Conservation (phyloP, 805 yeast genomes). For the Candida odintsovae region DNA sequence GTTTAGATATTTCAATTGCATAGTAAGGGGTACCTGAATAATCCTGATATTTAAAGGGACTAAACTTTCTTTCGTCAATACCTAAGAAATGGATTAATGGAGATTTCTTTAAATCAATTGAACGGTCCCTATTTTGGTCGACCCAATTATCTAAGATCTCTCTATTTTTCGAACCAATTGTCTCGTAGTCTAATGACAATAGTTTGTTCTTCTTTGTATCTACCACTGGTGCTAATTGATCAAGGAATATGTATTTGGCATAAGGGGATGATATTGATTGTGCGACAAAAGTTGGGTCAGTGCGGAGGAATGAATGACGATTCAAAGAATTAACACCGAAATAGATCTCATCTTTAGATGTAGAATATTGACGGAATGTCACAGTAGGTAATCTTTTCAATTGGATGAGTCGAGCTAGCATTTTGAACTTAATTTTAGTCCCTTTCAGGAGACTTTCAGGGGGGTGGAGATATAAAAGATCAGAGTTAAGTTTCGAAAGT, state of each 20-base stretch:
- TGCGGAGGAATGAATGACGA: conserved; percentile 51
- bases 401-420: not conserved
- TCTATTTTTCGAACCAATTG: conserved; percentile 12
- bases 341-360: conserved; percentile 22
- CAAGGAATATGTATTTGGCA: conserved; percentile 36
- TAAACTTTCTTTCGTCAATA: conserved; percentile 30
- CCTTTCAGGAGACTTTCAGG: not conserved
- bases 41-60: conserved; percentile 38
- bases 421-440: not conserved
- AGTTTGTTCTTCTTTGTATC: conserved; percentile 7
- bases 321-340: conserved; percentile 48
- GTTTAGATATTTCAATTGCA: conserved; percentile 50
- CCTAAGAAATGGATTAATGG: conserved; percentile 35
- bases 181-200: conserved; percentile 10
- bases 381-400: not conserved
- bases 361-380: not conserved
- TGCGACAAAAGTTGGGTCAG: conserved; percentile 41
- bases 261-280: conserved; percentile 37
- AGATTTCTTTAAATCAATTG: conserved; percentile 3
- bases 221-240: conserved; percentile 26
- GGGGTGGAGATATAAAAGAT: no score
- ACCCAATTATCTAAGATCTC: conserved; percentile 21
- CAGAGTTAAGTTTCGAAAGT: no score
- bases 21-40: conserved; percentile 60
- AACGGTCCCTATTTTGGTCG: conserved; percentile 7